phyloP scores from a whole-genome alignment of 2,329 filamentous ascomycete species.

The Penicillium sp. region DNA sequence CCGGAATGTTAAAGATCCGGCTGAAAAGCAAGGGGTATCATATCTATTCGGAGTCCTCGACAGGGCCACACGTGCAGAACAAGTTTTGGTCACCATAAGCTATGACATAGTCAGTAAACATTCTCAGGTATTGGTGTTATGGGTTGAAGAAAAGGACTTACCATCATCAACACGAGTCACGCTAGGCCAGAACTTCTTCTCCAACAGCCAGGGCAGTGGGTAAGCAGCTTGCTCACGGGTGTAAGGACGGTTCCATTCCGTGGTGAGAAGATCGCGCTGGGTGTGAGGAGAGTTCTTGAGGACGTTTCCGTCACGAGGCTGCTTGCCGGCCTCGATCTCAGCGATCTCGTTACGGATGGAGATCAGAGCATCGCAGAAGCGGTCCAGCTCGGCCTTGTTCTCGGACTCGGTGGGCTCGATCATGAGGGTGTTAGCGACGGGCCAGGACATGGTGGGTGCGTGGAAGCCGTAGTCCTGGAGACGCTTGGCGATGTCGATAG shows the following conservation, averaged over 20 bases:
- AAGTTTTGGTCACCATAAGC: constrained; percentile 87
- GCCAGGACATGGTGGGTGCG: constrained; percentile 95
- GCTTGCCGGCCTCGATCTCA: constrained; percentile 72
- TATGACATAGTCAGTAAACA: constrained; percentile 37
- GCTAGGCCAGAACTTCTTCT: constrained; percentile 97
- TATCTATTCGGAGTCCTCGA: constrained; percentile 53
- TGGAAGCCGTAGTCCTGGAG: constrained; percentile 98
- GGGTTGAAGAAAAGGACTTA: constrained; percentile 43
- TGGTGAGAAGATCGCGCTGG: constrained; percentile 68
- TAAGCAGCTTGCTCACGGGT: constrained; percentile 78
- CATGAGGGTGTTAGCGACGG: constrained; percentile 92
- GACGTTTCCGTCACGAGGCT: constrained; percentile 71
- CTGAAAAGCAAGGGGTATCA: constrained; percentile 34
- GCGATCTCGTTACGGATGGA: constrained; percentile 80
- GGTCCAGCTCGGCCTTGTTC: constrained; percentile 84
- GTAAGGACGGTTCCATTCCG: constrained; percentile 80
- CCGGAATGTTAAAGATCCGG: constrained; percentile 7
- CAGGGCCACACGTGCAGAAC: constrained; percentile 89
- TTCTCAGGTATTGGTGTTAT: background rate
- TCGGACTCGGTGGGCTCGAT: constrained; percentile 96
- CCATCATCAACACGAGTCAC: constrained; percentile 84
- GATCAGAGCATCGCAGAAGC: constrained; percentile 86
- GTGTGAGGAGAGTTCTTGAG: constrained; percentile 87
- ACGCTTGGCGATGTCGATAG: constrained; percentile 91
- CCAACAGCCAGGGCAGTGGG: constrained; percentile 70